A percentile compares a stretch with the other conserved stretches of the same genome.
Conservation (phyloP, 2,329 filamentous ascomycete genomes). For the Tolypocladium tundrense region DNA sequence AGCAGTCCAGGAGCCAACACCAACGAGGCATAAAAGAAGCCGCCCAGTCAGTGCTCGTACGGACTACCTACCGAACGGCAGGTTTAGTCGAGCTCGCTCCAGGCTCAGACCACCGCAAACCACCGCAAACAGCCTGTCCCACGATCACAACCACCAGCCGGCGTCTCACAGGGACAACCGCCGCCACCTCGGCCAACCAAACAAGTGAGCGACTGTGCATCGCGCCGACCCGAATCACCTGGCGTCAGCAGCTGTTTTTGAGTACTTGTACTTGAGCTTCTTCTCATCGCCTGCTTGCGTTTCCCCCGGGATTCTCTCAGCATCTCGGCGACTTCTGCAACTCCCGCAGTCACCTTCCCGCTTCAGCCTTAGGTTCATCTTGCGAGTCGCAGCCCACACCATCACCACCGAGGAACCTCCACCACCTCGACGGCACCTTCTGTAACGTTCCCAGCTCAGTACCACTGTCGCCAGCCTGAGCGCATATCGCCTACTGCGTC, state of each 20-base stretch:
- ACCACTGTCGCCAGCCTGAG: not conserved
- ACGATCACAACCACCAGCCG: not conserved
- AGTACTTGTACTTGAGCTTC: not conserved
- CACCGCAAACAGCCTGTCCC: not conserved
- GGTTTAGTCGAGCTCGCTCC: not conserved
- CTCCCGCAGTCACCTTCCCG: conserved; percentile 8
- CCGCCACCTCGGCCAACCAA: not conserved
- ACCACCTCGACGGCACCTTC: not conserved
- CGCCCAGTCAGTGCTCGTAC: not conserved
- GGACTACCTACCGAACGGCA: not conserved
- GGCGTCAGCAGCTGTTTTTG: not conserved
- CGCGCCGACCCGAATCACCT: not conserved
- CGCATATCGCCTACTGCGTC: not conserved
- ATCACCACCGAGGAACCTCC: not conserved
- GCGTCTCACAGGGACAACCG: not conserved
- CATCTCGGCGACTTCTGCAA: not conserved
- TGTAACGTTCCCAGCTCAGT: conserved; percentile 5
- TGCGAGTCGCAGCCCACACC: not conserved
- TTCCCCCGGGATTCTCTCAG: not conserved
- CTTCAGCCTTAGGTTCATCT: conserved; percentile 4
- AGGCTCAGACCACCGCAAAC: not conserved
- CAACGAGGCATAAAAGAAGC: not conserved
- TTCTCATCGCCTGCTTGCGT: not conserved
- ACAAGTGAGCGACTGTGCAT: not conserved
- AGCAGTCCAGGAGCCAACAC: not conserved